Conservation (phyloP, 495 filamentous ascomycete species). For the Neurospora tetrasperma region DNA sequence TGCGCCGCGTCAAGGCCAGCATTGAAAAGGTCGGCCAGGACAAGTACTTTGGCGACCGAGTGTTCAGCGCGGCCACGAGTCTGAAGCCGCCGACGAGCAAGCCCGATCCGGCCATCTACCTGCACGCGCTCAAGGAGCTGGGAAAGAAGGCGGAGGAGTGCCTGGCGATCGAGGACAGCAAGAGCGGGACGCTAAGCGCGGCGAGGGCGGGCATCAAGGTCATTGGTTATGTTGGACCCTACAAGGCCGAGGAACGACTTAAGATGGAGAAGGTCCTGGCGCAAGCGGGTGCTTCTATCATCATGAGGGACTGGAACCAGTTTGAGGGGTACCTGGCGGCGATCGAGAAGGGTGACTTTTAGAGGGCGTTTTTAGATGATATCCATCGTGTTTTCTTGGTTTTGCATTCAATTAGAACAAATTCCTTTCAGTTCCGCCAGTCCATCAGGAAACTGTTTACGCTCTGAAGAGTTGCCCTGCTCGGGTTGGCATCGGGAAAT, state of each 20-base stretch:
- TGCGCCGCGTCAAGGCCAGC: constrained; percentile 66
- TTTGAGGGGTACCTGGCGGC: constrained; percentile 60
- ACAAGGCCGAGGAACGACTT: constrained; percentile 56
- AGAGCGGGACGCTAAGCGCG: constrained; percentile 71
- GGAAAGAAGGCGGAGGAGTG: constrained; percentile 66
- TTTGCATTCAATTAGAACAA: background rate
- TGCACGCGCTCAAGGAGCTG: constrained; percentile 65
- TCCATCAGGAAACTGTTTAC: constrained; percentile 83
- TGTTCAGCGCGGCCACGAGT: constrained; percentile 78
- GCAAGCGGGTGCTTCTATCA: constrained; percentile 57
- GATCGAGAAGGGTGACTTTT: constrained; percentile 40
- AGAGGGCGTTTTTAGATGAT: constrained; percentile 3
- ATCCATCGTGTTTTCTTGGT: constrained; percentile 1
- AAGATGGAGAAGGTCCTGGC: constrained; percentile 61
- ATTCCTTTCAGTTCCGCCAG: constrained; percentile 21
- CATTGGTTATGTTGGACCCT: constrained; percentile 83
- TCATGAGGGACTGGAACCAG: constrained; percentile 84
- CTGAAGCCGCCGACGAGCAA: constrained; percentile 74
- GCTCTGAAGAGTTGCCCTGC: constrained; percentile 68
- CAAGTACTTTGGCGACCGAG: constrained; percentile 67
- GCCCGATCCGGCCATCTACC: constrained; percentile 89
- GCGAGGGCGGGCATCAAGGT: constrained; percentile 72
- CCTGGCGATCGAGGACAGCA: constrained; percentile 83
- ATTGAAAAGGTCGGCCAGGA: constrained; percentile 74
- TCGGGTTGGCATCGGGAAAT: constrained; percentile 66